These are phyloP conservation scores for Dryas drummondii DNA, from an alignment of 306 rosid genomes.

Conservation along the genomic window DNA sequence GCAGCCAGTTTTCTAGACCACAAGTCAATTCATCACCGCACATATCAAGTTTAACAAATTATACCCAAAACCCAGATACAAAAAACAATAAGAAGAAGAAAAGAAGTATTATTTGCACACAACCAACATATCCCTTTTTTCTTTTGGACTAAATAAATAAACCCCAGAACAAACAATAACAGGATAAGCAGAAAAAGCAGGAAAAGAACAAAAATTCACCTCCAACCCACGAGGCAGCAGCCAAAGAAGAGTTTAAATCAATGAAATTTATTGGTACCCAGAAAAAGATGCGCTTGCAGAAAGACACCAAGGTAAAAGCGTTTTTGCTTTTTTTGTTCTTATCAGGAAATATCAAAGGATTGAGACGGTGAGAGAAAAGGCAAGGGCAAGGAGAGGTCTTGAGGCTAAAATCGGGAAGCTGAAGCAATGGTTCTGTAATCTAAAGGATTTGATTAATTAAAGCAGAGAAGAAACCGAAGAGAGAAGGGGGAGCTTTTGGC, in stretches of 20 bases:
- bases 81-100: constrained; percentile 7
- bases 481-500: constrained; percentile 27
- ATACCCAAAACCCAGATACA: not conserved
- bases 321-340: too few relatives aligned
- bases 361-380: not conserved
- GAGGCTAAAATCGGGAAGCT: constrained; percentile 15
- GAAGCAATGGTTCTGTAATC: not conserved
- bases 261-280: constrained; percentile 21
- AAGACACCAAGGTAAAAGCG: not conserved
- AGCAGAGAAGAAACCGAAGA: constrained; percentile 29
- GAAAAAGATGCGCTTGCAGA: constrained; percentile 12
- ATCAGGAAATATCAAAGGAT: not conserved
- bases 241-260: constrained; percentile 7
- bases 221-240: constrained; percentile 28
- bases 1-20: constrained; percentile 22
- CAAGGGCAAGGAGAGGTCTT: not conserved
- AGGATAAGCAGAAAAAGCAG: not conserved
- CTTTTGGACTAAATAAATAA: not conserved
- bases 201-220: constrained; percentile 38
- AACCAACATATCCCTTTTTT: not conserved
- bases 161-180: constrained; percentile 1
- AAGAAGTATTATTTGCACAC: not conserved
- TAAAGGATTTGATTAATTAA: not conserved
- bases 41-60: not conserved
- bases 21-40: constrained; percentile 2